Percentiles rank a stretch among this genome's conserved stretches.
These are phyloP conservation scores for Solanum megistacrolobum DNA, from an alignment of 257 asterid genomes.

Conservation along the genomic window DNA sequence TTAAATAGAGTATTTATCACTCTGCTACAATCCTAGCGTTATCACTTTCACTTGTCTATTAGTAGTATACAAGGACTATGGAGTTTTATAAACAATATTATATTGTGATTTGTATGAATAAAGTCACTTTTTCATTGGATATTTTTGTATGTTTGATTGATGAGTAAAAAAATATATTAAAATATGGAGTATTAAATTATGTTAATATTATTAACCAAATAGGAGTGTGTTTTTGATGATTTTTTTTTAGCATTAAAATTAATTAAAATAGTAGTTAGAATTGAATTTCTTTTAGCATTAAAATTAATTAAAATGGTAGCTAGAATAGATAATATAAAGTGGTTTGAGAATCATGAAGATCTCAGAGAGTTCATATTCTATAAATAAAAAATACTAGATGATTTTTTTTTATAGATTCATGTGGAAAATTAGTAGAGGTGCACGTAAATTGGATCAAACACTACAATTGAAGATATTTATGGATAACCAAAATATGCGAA, in stretches of 20 bases:
- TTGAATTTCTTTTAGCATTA: not conserved
- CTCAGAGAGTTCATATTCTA: accelerated
- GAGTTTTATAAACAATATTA: not conserved
- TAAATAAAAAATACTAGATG: not conserved
- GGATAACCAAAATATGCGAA: not conserved
- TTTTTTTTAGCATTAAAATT: not conserved
- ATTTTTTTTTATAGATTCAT: not conserved
- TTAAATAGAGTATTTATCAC: no score
- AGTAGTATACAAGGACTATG: not conserved
- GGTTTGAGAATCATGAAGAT: not conserved
- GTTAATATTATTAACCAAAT: not conserved
- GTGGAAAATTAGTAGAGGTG: not conserved
- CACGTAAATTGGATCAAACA: not conserved
- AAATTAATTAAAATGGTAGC: not conserved
- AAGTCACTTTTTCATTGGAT: not conserved
- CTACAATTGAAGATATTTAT: no score
- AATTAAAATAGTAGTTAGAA: not conserved
- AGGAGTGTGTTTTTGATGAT: not conserved
- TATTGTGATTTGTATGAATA: not conserved
- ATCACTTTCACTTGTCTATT: not conserved
- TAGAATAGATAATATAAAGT: not conserved
- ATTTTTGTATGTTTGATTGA: not conserved
- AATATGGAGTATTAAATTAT: not conserved
- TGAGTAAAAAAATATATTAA: not conserved
- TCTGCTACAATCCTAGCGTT: not conserved